Percentiles rank a stretch among this genome's conserved stretches.
Evolutionary conservation across 306 rosid genomes (phyloP).

Genomic region (Castanospermum australe): DNA sequence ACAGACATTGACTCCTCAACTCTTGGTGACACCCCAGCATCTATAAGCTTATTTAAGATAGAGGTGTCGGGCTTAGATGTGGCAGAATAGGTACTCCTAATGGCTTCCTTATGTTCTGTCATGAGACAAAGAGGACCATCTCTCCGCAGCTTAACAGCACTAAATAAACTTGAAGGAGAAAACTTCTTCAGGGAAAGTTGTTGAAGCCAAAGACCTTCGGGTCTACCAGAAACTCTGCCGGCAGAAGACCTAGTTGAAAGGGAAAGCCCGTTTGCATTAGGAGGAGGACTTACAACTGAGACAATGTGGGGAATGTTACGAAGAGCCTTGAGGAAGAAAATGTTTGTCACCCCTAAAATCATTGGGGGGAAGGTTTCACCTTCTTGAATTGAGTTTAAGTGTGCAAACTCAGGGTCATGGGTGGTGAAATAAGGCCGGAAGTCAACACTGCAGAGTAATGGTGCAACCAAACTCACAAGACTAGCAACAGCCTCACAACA

Average conservation of each 20-base stretch:
- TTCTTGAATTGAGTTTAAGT: conserved; percentile 67
- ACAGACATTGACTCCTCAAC: conserved; percentile 91
- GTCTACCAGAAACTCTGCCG: conserved; percentile 52
- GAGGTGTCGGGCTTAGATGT: conserved; percentile 88
- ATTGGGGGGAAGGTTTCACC: conserved; percentile 75
- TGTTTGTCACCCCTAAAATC: conserved; percentile 90
- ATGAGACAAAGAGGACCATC: conserved; percentile 96
- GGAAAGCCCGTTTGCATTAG: conserved; percentile 53
- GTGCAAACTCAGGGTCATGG: conserved; percentile 78
- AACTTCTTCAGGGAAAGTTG: conserved; percentile 73
- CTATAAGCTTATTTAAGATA: conserved; percentile 81
- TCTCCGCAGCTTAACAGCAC: conserved; percentile 79
- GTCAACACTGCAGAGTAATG: conserved; percentile 83
- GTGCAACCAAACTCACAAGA: conserved; percentile 95
- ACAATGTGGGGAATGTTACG: conserved; percentile 70
- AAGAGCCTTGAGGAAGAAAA: conserved; percentile 89
- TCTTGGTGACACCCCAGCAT: conserved; percentile 84
- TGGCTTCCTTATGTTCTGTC: conserved; percentile 96
- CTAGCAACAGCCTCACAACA: conserved; percentile 95
- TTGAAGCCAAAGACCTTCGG: conserved; percentile 73
- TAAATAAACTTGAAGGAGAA: conserved; percentile 78
- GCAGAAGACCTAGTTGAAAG: conserved; percentile 54
- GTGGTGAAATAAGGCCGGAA: conserved; percentile 95
- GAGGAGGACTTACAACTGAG: conserved; percentile 88
- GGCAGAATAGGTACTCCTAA: conserved; percentile 86